Percentiles rank a stretch among this genome's conserved stretches.
These are phyloP conservation scores for Skeletonema menzelii DNA, from an alignment of 108 stramenopile genomes.

Conservation along the genomic window DNA sequence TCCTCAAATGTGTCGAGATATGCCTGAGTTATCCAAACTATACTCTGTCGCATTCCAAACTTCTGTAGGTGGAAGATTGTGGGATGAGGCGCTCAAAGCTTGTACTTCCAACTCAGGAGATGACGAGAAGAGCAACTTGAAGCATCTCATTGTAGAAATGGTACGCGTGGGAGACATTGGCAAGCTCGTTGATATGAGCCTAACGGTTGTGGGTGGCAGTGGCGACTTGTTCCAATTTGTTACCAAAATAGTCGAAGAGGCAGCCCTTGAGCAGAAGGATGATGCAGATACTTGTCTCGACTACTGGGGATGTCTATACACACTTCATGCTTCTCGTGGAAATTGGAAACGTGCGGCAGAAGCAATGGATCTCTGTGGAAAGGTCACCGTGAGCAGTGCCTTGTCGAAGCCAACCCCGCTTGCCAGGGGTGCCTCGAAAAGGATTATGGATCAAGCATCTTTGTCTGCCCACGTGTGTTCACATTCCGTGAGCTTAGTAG, in stretches of 20 bases:
- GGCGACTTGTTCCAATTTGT: slow-evolving; percentile 77
- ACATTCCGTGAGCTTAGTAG: slow-evolving; percentile 57
- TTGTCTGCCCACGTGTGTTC: slow-evolving; percentile 58
- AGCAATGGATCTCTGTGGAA: slow-evolving; percentile 74
- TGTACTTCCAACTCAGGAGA: slow-evolving; percentile 57
- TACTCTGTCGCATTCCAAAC: slow-evolving; percentile 67
- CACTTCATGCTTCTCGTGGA: slow-evolving; percentile 73
- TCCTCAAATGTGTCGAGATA: slow-evolving; percentile 9
- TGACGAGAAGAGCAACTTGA: slow-evolving; percentile 42
- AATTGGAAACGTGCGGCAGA: slow-evolving; percentile 78
- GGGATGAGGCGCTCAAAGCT: slow-evolving; percentile 65
- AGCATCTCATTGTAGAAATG: slow-evolving; percentile 74
- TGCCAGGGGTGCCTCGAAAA: slow-evolving; percentile 41
- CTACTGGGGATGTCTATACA: slow-evolving; percentile 76
- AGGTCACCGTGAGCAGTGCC: slow-evolving; percentile 11
- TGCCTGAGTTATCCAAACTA: slow-evolving; percentile 56
- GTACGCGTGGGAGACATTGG: slow-evolving; percentile 69
- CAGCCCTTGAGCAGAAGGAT: slow-evolving; percentile 3
- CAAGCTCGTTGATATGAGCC: slow-evolving; percentile 59
- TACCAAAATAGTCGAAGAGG: slow-evolving; percentile 51
- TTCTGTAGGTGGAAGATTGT: slow-evolving; percentile 55
- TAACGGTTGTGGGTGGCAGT: slow-evolving; percentile 38
- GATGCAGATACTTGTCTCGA: slow-evolving; percentile 45
- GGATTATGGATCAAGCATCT: slow-evolving; percentile 57
- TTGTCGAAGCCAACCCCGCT: slow-evolving; percentile 3